Evolutionary conservation across 1,284 basidiomycete genomes (phyloP).

Genomic region (Amylostereum chailletii): DNA sequence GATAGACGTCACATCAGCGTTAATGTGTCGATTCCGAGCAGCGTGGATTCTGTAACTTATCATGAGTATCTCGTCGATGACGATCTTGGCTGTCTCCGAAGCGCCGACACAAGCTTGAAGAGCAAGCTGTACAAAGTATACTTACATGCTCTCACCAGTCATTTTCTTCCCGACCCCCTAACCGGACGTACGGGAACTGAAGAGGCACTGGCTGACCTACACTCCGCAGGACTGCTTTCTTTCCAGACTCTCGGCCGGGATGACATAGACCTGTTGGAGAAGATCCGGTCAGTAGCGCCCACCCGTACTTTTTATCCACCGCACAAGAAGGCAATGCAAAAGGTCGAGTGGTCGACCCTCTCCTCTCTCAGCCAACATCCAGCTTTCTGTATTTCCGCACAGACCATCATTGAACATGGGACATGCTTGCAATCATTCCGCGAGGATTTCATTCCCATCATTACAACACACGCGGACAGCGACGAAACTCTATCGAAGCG

Average conservation of each 20-base stretch:
- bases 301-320: conserved; percentile 27
- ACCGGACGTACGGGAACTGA: conserved; percentile 35
- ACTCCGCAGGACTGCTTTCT: conserved; percentile 27
- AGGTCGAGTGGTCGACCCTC: conserved; percentile 24
- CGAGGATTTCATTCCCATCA: too few species aligned
- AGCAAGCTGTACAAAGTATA: conserved; percentile 31
- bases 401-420: conserved; percentile 22
- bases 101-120: conserved; percentile 21
- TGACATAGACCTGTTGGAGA: conserved; percentile 23
- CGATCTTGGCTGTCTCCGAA: conserved; percentile 26
- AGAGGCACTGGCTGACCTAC: conserved; percentile 32
- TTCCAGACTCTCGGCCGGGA: conserved; percentile 23
- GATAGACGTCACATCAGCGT: conserved; percentile 7
- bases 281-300: conserved; percentile 28
- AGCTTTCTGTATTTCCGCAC: conserved; percentile 17
- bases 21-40: background rate
- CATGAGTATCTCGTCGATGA: conserved; percentile 29
- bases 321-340: conserved; percentile 30
- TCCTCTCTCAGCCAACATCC: conserved; percentile 23
- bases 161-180: conserved; percentile 35
- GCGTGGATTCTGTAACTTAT: conserved; percentile 4
- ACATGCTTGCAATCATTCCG: too few species aligned
- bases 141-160: conserved; percentile 36
- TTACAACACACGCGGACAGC: too few species aligned
- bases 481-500: too few species aligned